These are phyloP conservation scores for Candida tallmaniae DNA, from an alignment of 805 yeast species.

Conservation along the genomic window DNA sequence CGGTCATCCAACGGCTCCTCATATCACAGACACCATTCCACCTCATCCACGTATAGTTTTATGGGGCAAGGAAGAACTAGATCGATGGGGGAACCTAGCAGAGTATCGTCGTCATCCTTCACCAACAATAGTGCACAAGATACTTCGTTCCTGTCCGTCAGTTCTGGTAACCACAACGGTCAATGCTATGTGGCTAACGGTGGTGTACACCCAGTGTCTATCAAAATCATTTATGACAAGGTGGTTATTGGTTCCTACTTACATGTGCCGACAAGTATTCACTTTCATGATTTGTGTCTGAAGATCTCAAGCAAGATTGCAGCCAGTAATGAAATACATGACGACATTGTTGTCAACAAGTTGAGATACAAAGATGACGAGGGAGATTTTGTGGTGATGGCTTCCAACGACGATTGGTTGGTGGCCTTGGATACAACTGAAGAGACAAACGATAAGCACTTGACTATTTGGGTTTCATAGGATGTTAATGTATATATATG, in stretches of 20 bases:
- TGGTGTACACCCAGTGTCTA: constrained; percentile 11
- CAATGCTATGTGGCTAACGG: neutral
- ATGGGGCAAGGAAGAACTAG: constrained; percentile 30
- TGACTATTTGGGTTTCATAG: constrained; percentile 40
- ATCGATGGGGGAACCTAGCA: constrained; percentile 17
- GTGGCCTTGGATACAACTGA: constrained; percentile 68
- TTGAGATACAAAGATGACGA: constrained; percentile 91
- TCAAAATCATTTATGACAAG: constrained; percentile 31
- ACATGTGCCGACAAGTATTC: constrained; percentile 23
- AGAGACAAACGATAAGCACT: constrained; percentile 22
- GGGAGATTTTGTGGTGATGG: constrained; percentile 85
- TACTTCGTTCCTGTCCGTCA: constrained; percentile 13
- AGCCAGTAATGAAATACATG: constrained; percentile 48
- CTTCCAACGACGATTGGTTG: constrained; percentile 81
- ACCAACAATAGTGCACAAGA: constrained; percentile 14
- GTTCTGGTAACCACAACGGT: constrained; percentile 5
- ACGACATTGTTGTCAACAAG: constrained; percentile 47
- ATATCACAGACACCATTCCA: constrained; percentile 37
- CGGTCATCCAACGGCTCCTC: constrained; percentile 25
- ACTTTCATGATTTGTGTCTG: constrained; percentile 53
- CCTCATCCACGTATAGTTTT: constrained; percentile 41
- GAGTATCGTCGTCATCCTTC: constrained; percentile 16
- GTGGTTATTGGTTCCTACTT: constrained; percentile 24
- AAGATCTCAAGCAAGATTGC: constrained; percentile 52
- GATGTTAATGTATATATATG: constrained; percentile 1